These are phyloP conservation scores for Excoecaria cochinchinensis DNA, from an alignment of 345 rosid genomes.

Conservation along the genomic window DNA sequence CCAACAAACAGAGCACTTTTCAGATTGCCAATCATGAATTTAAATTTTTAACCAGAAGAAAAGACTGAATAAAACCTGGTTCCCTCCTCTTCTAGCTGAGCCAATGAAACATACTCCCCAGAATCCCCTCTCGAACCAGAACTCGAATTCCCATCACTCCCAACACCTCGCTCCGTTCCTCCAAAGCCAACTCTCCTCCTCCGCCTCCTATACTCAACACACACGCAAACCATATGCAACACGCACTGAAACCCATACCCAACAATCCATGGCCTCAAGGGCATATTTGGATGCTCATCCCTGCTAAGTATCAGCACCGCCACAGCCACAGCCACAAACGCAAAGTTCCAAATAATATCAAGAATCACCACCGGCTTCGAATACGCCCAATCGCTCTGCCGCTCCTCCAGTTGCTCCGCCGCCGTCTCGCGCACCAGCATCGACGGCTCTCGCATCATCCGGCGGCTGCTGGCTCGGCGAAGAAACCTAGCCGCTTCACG, in stretches of 20 bases:
- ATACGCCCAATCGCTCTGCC: slow-evolving; percentile 98
- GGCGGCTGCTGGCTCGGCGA: slow-evolving; percentile 85
- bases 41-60: not conserved
- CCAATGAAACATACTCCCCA: slow-evolving; percentile 60
- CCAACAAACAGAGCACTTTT: not conserved
- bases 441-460: slow-evolving; percentile 90
- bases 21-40: not conserved
- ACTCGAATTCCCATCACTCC: slow-evolving; percentile 49
- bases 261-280: slow-evolving; percentile 75
- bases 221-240: slow-evolving; percentile 81
- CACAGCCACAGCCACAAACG: slow-evolving; percentile 70
- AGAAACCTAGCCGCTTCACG: slow-evolving; percentile 82
- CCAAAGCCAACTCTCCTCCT: slow-evolving; percentile 40
- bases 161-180: slow-evolving; percentile 27
- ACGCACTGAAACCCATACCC: slow-evolving; percentile 86
- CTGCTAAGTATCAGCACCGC: slow-evolving; percentile 59
- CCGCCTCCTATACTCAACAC: slow-evolving; percentile 71
- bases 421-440: slow-evolving; percentile 92
- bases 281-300: slow-evolving; percentile 64
- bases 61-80: slow-evolving; percentile 45
- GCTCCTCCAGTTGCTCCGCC: slow-evolving; percentile 94
- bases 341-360: slow-evolving; percentile 81
- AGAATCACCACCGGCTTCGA: slow-evolving; percentile 89
- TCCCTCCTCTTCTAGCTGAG: slow-evolving; percentile 59
- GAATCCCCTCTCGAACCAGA: slow-evolving; percentile 48